These are phyloP conservation scores for Teratosphaeria nubilosa DNA, from an alignment of 2,329 filamentous ascomycete genomes.

Conservation along the genomic window DNA sequence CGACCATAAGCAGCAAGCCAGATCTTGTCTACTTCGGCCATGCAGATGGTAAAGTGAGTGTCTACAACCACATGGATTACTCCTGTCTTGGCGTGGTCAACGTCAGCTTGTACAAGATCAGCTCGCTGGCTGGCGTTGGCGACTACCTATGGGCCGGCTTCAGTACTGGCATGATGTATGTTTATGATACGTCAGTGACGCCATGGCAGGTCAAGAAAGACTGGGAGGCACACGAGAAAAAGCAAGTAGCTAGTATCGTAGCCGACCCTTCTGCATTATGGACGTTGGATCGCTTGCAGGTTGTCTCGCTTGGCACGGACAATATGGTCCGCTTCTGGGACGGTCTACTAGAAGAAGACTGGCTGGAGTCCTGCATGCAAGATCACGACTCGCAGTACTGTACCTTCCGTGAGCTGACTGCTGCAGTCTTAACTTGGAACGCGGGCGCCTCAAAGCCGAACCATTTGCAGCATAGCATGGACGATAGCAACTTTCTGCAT, in stretches of 20 bases:
- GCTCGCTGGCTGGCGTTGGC: slow-evolving; percentile 70
- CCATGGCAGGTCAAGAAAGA: slow-evolving; percentile 91
- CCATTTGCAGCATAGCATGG: slow-evolving; percentile 59
- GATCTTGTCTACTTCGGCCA: slow-evolving; percentile 85
- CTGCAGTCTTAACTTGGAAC: slow-evolving; percentile 88
- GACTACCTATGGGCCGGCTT: slow-evolving; percentile 85
- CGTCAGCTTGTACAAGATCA: slow-evolving; percentile 92
- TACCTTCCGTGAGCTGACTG: slow-evolving; percentile 69
- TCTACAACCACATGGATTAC: slow-evolving; percentile 75
- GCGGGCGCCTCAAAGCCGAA: slow-evolving; percentile 90
- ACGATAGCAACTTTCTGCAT: slow-evolving; percentile 69
- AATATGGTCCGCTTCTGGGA: slow-evolving; percentile 83
- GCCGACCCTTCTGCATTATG: slow-evolving; percentile 76
- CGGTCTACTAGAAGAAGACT: slow-evolving; percentile 84
- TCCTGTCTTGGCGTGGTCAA: slow-evolving; percentile 70
- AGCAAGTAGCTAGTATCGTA: slow-evolving; percentile 63
- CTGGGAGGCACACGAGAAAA: slow-evolving; percentile 78
- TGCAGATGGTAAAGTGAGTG: slow-evolving; percentile 82
- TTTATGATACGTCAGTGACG: slow-evolving; percentile 74
- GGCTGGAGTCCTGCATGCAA: slow-evolving; percentile 87
- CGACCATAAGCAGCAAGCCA: slow-evolving; percentile 61
- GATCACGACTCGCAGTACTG: slow-evolving; percentile 73
- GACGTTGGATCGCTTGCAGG: slow-evolving; percentile 72
- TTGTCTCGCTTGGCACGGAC: slow-evolving; percentile 79
- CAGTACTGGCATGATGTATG: slow-evolving; percentile 85